A percentile compares a stretch with the other conserved stretches of the same genome.
phyloP scores from a whole-genome alignment of 2,329 filamentous ascomycete species.

The Calcarisporium arbuscula region DNA sequence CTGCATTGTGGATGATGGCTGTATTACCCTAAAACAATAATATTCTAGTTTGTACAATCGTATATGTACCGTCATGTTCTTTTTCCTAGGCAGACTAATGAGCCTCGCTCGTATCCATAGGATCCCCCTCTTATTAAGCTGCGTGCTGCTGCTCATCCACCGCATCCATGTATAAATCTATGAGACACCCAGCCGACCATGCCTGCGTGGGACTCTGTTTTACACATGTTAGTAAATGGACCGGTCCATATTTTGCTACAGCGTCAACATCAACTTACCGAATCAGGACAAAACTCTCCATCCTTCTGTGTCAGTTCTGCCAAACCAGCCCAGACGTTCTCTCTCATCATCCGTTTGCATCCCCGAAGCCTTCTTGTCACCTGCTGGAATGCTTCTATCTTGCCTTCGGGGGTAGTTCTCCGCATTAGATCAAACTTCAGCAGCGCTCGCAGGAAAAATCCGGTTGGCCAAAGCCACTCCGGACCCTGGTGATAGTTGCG shows the following conservation, averaged over 20 bases:
- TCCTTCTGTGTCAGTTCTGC: conserved; percentile 90
- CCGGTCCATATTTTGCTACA: too few species aligned
- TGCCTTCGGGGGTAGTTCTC: conserved; percentile 52
- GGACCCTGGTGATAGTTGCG: conserved; percentile 98
- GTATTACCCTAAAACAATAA: too few species aligned
- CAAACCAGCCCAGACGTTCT: conserved; percentile 82
- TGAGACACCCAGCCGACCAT: conserved; percentile 90
- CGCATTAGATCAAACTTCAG: conserved; percentile 83
- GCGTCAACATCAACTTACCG: conserved; percentile 69
- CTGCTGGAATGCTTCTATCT: conserved; percentile 89
- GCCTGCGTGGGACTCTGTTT: conserved; percentile 82
- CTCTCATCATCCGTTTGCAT: conserved; percentile 77
- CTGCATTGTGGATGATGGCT: too few species aligned
- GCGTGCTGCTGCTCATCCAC: conserved; percentile 46
- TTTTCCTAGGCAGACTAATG: too few species aligned
- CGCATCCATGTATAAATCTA: conserved; percentile 95
- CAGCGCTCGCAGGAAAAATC: conserved; percentile 88
- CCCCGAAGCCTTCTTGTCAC: conserved; percentile 75
- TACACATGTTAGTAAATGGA: too few species aligned
- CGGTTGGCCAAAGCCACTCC: conserved; percentile 96
- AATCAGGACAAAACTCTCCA: conserved; percentile 78
- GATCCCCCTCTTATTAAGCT: conserved; percentile 8
- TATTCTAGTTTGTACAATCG: too few species aligned
- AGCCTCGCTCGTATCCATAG: conserved; percentile 5
- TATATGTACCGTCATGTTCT: too few species aligned